Base-by-base conservation (phyloP, 352 stramenopile genomes). In the Globisporangium okanoganense region DNA sequence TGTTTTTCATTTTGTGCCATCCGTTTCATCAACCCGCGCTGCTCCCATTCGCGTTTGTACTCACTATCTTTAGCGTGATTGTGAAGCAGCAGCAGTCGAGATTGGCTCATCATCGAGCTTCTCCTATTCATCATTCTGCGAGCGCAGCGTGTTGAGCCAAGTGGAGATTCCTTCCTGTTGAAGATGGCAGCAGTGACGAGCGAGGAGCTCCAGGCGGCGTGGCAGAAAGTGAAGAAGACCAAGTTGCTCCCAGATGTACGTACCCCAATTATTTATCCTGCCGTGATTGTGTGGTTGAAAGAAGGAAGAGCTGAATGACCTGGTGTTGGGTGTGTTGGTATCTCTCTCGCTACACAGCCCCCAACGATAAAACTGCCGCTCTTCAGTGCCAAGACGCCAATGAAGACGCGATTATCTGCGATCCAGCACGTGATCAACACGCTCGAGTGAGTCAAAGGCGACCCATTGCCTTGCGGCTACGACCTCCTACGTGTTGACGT, bases 401-500 rank as follows among this genome's bases (percentile, higher is more conserved):
- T 91, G 45, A 88, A 86, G 53, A 79, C 59, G 10, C 82, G 70
- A 7, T 57, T 93, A 2, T 27, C 73, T 9, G 65, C 70, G 43
- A 85, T 92, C 24, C 83, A 95, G 68, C 65, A 75, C 54, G 74
- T 87, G 48, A 80, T 95, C 45, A 85, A 65, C 50, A 73, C 78
- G 18, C 72, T 94, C 41, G 83, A 94, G 78, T 90, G 40, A 45
- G 40, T 43, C 36, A n/a, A 43, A 33, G 3, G 9, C 44, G 44
- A 12, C 12, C 9, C 5, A 50, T 9, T 20, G 14, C n/a, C n/a
- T n/a, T 52, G 13, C 16, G 27, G 24, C 24, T 1, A 8, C 22
- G 47, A 72, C 47, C 65, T 75, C 12, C n/a, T 57, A 31, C 29
- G 56, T 38, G 36, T 25, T 58, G 24, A 45, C 13, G 35, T 41